Conservation (phyloP, 768 basidiomycete genomes). For the Lactifluus subvellereus region DNA sequence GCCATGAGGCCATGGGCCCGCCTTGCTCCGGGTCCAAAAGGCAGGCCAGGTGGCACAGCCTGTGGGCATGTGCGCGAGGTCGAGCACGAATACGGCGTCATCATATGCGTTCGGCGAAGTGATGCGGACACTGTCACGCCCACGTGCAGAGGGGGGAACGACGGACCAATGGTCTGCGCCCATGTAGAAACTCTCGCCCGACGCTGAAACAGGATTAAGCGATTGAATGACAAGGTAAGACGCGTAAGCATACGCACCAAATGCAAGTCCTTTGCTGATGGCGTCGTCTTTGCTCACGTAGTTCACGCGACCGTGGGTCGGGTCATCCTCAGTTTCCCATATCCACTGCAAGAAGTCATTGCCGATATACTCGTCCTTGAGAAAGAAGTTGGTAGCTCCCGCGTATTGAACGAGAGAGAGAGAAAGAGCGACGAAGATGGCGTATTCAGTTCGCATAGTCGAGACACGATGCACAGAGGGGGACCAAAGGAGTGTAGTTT, state of each 20-base stretch:
- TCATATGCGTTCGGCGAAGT: conserved; percentile 39
- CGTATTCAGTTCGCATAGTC: conserved; percentile 33
- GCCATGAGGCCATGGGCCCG: conserved; percentile 52
- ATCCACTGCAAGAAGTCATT: conserved; percentile 37
- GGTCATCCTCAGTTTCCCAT: conserved; percentile 47
- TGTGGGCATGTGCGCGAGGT: conserved; percentile 53
- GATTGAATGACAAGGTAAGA: neutral
- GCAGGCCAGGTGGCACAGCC: conserved; percentile 62
- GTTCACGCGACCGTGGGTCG: conserved; percentile 58
- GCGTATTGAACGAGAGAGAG: conserved; percentile 1
- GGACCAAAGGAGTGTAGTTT: conserved; percentile 21
- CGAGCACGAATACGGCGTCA: conserved; percentile 46
- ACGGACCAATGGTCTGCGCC: conserved; percentile 42
- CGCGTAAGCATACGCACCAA: conserved; percentile 33
- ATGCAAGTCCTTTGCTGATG: conserved; percentile 39
- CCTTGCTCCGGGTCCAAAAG: conserved; percentile 49
- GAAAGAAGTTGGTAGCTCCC: neutral
- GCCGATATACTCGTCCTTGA: conserved; percentile 29
- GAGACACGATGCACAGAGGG: conserved; percentile 20
- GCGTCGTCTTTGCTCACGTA: conserved; percentile 46
- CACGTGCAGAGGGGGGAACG: conserved; percentile 38
- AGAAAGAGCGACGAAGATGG: conserved; percentile 16
- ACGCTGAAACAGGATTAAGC: conserved; percentile 27
- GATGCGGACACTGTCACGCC: conserved; percentile 54
- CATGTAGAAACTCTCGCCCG: conserved; percentile 46